These are phyloP conservation scores for Haberlea rhodopensis DNA, from an alignment of 257 asterid species.

Conservation along the genomic window DNA sequence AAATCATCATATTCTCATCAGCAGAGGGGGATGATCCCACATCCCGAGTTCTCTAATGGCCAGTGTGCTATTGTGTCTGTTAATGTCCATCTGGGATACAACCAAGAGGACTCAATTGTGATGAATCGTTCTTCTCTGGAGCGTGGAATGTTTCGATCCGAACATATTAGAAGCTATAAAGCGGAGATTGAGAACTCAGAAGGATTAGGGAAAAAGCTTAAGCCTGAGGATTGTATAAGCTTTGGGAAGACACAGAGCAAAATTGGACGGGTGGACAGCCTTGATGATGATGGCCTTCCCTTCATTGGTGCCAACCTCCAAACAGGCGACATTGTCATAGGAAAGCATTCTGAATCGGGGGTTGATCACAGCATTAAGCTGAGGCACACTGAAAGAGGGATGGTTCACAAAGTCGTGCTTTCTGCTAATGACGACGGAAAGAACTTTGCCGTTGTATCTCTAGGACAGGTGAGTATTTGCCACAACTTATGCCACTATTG, in stretches of 20 bases:
- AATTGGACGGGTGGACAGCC: conserved; percentile 82
- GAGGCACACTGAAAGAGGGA: conserved; percentile 92
- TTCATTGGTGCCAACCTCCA: conserved; percentile 82
- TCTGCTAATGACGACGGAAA: conserved; percentile 91
- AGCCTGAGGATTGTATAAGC: conserved; percentile 50
- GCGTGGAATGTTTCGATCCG: conserved; percentile 93
- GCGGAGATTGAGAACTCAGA: conserved; percentile 70
- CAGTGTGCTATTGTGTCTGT: conserved; percentile 95
- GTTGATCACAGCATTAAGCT: conserved; percentile 82
- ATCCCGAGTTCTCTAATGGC: conserved; percentile 84
- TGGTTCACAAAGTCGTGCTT: conserved; percentile 86
- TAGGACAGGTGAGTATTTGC: conserved; percentile 67
- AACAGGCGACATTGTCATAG: conserved; percentile 83
- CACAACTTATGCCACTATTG: background rate
- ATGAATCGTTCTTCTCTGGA: conserved; percentile 92
- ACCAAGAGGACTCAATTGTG: conserved; percentile 93
- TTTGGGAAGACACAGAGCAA: conserved; percentile 83
- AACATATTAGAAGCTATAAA: conserved; percentile 81
- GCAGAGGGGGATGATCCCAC: conserved; percentile 65
- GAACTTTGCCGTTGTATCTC: conserved; percentile 72
- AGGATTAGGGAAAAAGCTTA: conserved; percentile 40
- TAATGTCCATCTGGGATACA: conserved; percentile 88
- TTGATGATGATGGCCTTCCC: conserved; percentile 96
- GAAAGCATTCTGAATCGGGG: conserved; percentile 76
- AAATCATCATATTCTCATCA: conserved; percentile 44